Base-by-base conservation (phyloP, 495 filamentous ascomycete genomes). In the Sporormia fimetaria region DNA sequence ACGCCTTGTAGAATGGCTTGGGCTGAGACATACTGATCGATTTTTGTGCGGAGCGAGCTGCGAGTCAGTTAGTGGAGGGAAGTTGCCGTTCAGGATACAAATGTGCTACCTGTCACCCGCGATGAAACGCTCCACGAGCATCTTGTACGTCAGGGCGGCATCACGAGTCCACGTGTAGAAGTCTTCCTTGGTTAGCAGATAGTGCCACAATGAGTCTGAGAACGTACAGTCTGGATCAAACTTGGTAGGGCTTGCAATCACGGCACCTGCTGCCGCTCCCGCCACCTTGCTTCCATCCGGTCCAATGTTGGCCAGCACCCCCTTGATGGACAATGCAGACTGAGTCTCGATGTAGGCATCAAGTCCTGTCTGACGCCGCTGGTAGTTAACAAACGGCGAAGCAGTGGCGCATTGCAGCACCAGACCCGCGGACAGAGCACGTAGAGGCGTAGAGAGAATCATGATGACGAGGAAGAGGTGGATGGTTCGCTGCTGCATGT, bases 81-180 rank as follows among this genome's bases (percentile, higher is more conserved):
- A n/a, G n/a, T n/a, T n/a, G n/a, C n/a, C n/a, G n/a, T n/a, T n/a
- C n/a, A n/a, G n/a, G n/a, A n/a, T n/a, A n/a, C n/a, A n/a, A n/a
- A n/a, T n/a, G n/a, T n/a, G 63, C 16, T 40, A 40, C 3, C 56
- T 57, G 51, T 82, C 71, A 21, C 67, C 73, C 33, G 68, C 31
- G 6, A 47, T 51, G 52, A 81, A 74, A 24, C 68, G 54, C 44
- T 83, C 78, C 24, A 76, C 61, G 26, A 83, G 44, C n/a, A 59
- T 59, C 50, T 78, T 80, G 55, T 77, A 66, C 3, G 74, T 73
- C 48, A 85, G 59, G 6, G 76, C 68, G 7, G 74, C 67, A 54
- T 83, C 80, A 45, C 80, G 65, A 12, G 74, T 81, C 80, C 80
- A 85, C n/a, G 78, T 78, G 48, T 70, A 83, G 52, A 59, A 74